A percentile compares a stretch with the other conserved stretches of the same genome.
These are phyloP conservation scores for Nicotiana noctiflora DNA, from an alignment of 257 asterid genomes.

Conservation along the genomic window DNA sequence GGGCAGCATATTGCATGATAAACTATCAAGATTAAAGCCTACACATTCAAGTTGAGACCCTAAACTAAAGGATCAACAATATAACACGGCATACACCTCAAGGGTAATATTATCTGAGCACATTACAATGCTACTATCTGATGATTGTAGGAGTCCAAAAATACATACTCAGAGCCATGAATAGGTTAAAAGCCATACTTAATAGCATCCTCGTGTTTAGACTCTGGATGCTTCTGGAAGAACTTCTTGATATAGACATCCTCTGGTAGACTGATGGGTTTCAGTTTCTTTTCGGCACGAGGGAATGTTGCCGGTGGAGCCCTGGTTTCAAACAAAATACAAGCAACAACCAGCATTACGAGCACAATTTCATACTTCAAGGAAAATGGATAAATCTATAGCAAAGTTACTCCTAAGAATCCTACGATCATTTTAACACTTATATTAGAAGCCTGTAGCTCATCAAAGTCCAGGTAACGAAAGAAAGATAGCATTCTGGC, in stretches of 20 bases:
- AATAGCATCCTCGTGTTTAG: slow-evolving; percentile 66
- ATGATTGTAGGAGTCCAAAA: neutral
- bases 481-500: too few relatives aligned
- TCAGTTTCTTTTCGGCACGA: slow-evolving; percentile 59
- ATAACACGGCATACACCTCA: neutral
- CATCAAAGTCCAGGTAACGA: too few relatives aligned
- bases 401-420: neutral
- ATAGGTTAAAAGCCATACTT: slow-evolving; percentile 36
- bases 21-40: neutral
- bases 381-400: neutral
- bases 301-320: slow-evolving; percentile 86
- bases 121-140: neutral
- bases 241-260: slow-evolving; percentile 69
- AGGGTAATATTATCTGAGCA: neutral
- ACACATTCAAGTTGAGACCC: neutral
- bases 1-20: neutral
- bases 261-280: slow-evolving; percentile 65
- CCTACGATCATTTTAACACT: too few relatives aligned
- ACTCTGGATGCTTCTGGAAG: slow-evolving; percentile 58
- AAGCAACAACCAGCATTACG: neutral
- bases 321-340: slow-evolving; percentile 28
- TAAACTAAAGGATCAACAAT: neutral
- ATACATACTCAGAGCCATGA: neutral
- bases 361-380: neutral
- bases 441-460: too few relatives aligned